These are phyloP conservation scores for Fomitiporia mediterranea DNA, from an alignment of 1,284 basidiomycete genomes.

Conservation along the genomic window DNA sequence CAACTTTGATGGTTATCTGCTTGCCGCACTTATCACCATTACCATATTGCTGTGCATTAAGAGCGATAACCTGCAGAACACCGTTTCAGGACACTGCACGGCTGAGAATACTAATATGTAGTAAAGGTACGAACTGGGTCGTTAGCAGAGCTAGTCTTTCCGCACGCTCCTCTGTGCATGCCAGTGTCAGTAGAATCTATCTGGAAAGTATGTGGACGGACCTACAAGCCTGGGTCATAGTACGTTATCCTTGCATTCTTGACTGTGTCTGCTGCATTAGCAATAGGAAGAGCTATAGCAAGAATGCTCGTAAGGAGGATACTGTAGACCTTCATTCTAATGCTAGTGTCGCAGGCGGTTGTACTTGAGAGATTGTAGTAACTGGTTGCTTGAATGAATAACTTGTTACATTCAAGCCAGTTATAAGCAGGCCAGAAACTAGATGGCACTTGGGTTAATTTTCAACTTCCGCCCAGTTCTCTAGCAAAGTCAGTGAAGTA, in stretches of 20 bases:
- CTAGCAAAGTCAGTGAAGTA: too few species aligned
- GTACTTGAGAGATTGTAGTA: not conserved
- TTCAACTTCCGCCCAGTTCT: too few species aligned
- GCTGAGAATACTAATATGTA: not conserved
- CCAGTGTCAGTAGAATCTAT: not conserved
- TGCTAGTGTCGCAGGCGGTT: not conserved
- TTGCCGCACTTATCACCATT: conserved; percentile 48
- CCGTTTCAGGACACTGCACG: conserved; percentile 7
- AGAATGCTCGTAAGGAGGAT: not conserved
- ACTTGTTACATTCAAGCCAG: not conserved
- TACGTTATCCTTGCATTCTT: not conserved
- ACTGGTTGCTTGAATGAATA: not conserved
- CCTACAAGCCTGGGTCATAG: not conserved
- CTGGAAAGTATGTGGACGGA: not conserved
- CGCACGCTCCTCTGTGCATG: not conserved
- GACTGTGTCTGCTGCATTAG: not conserved
- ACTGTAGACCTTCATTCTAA: too few species aligned
- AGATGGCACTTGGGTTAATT: too few species aligned
- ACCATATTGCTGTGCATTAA: conserved; percentile 44
- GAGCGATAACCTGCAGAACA: conserved; percentile 16
- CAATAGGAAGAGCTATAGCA: not conserved
- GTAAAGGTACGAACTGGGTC: not conserved
- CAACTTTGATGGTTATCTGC: conserved; percentile 57
- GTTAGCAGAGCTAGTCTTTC: not conserved
- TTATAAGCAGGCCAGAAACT: too few species aligned